phyloP scores from a whole-genome alignment of 1,139 yeast species.

The Pichia sp. region DNA sequence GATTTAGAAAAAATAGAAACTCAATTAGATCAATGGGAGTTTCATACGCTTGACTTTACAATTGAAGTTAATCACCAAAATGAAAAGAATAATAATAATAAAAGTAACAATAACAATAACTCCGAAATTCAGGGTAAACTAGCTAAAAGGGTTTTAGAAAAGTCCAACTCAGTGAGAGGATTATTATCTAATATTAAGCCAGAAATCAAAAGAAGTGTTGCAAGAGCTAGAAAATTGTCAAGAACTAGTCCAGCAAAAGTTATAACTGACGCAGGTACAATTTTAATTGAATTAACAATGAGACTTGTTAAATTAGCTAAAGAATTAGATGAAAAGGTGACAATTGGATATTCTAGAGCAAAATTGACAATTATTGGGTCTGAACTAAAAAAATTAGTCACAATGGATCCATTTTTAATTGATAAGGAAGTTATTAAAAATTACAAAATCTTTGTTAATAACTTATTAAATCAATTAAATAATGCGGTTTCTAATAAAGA shows the following conservation, averaged over 20 bases:
- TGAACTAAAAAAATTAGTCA: constrained; percentile 42
- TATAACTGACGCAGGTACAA: constrained; percentile 53
- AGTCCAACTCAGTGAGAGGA: constrained; percentile 27
- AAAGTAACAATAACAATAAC: background rate
- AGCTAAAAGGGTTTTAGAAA: constrained; percentile 43
- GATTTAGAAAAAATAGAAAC: constrained; percentile 46
- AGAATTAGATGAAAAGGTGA: constrained; percentile 42
- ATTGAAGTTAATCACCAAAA: constrained; percentile 2
- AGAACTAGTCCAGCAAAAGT: constrained; percentile 36
- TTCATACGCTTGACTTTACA: constrained; percentile 45
- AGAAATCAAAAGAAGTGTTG: constrained; percentile 27
- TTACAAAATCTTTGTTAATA: constrained; percentile 46
- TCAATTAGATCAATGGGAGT: constrained; percentile 49
- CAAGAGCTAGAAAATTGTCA: constrained; percentile 36
- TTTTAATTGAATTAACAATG: constrained; percentile 44
- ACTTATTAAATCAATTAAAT: constrained; percentile 45
- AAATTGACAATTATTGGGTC: constrained; percentile 49
- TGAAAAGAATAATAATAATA: constrained; percentile 27
- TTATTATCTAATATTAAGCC: constrained; percentile 3
- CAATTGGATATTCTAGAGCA: constrained; percentile 52
- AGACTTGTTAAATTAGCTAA: constrained; percentile 45
- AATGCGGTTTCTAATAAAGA: constrained; percentile 45
- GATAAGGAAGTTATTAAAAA: constrained; percentile 24
- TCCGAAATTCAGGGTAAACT: constrained; percentile 38
- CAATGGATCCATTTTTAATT: constrained; percentile 23